Base-by-base conservation (phyloP, 129 eudicot genomes). In the Oenanthe sinensis region DNA sequence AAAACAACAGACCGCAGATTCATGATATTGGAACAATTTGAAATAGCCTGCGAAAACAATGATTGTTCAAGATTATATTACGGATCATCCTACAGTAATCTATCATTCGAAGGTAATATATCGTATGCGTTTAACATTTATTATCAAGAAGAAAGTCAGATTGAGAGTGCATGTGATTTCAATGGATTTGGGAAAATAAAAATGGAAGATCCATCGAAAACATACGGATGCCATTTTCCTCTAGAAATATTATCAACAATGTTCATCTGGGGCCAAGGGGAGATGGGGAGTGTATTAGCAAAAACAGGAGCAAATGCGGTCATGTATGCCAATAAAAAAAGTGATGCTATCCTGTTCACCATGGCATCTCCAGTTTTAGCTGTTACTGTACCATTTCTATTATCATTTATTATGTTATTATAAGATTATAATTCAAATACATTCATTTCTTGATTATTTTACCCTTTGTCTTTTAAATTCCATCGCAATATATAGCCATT, bases 71-170 rank as follows among this genome's bases (percentile, higher is more conserved):
- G 15, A 11, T 42, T 82, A 22, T 45, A 48, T 19, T 37, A 67
- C 14, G 85, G 80, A 6, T 81, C 54, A 16, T 67, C 85, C 6
- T 82, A 76, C 22, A 77, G 75, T 43, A 24, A 54, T 11, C 75
- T 82, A 2, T 33, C 9, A 8, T 54, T 52, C 24, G 33, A 6
- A 13, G 40, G 73, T 37, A 81, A 76, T 17, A 24, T 65, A 4
- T 81, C 84, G 13, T 81, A 77, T 22, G 85, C 85, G 4, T 82
- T 69, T 42, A 82, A 82, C 28, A n/a, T 16, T 45, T 22, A 49
- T 20, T 82, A 68, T 42, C 85, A 82, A 76, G 8, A 7, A 0
- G 12, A 22, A 12, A 70, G 39, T 39, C 75, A 70, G 75, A 6
- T 33, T 13, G 45, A 33, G 26, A 22, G 28, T 55, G 65, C 65